phyloP scores from a whole-genome alignment of 2,329 filamentous ascomycete species.

The Pseudopyricularia cyperi region DNA sequence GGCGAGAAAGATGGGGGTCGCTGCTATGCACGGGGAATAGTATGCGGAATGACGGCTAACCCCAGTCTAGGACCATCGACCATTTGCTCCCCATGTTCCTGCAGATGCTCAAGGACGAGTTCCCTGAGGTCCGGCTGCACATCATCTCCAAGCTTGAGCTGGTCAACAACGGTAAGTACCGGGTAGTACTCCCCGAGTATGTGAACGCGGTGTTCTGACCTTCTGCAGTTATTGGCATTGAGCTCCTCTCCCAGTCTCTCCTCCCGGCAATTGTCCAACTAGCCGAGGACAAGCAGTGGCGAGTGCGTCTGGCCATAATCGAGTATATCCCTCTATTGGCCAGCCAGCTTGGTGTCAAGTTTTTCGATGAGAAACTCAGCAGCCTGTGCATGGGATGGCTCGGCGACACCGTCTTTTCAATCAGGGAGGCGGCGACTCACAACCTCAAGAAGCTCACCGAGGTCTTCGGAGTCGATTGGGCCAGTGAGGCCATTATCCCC shows the following conservation, averaged over 20 bases:
- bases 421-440: conserved; percentile 90
- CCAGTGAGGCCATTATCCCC: conserved; percentile 89
- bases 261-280: conserved; percentile 95
- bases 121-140: conserved; percentile 92
- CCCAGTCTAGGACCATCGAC: conserved; percentile 64
- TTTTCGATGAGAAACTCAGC: conserved; percentile 96
- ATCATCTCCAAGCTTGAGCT: conserved; percentile 99
- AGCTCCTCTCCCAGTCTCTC: conserved; percentile 88
- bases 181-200: background rate
- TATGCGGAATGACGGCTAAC: background rate
- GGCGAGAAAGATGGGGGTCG: background rate
- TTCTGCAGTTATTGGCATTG: conserved; percentile 79
- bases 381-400: conserved; percentile 97
- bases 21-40: too few relatives aligned
- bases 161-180: conserved; percentile 70
- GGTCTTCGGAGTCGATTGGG: conserved; percentile 97
- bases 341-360: conserved; percentile 88
- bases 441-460: conserved; percentile 98
- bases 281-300: conserved; percentile 98
- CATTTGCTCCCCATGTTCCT: conserved; percentile 98
- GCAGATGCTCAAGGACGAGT: conserved; percentile 98
- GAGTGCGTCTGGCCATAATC: conserved; percentile 93
- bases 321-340: conserved; percentile 97
- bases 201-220: conserved; percentile 7
- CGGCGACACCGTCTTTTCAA: conserved; percentile 96